Evolutionary conservation across 2,329 filamentous ascomycete genomes (phyloP), one percentile per base, ranked within the genome.

Genomic region (Cryphonectria parasitica): DNA sequence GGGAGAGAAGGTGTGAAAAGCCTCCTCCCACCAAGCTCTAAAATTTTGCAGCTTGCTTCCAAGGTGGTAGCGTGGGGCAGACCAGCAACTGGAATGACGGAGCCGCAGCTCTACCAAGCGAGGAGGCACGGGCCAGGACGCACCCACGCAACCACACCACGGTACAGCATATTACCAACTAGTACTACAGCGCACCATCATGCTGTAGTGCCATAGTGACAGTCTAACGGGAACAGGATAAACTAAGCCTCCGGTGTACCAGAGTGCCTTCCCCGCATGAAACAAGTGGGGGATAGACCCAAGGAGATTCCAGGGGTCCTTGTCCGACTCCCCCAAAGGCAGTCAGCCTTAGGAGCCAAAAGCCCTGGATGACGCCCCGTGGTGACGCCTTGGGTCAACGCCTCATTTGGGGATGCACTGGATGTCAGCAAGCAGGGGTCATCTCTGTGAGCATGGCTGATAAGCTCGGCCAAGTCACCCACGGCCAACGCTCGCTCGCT

Each of bases 31-130:
- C 63, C 39, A 36, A 45, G 64, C 67, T 66, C 70, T 69, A 69
- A 58, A 71, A 69, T 31, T 71, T 71, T 71, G 70, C 67, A 69
- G 67, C 70, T 43, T 54, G 43, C 60, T 71, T 69, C 64, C 70
- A 66, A 67, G 70, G 61, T 45, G 56, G 58, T 54, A 60, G 60
- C 45, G 54, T 39, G 39, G 31, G 19, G 45, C 65, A 39, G 41
- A 22, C 45, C 39, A 45, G 65, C 36, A 25, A 41, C 39, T 64
- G 39, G n/a, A 49, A 45, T 49, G 63, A 49, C 28, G 39, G 45
- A 49, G 39, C 63, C 28, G 41, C 41, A 31, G 63, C 41, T 10
- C 62, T n/a, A 28, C 15, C 25, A 17, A 19, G n/a, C 43, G 41
- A 31, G 54, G 69, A 66, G 66, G 62, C 43, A 63, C 36, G 39